These are phyloP conservation scores for Serendipita sp. DNA, from an alignment of 1,284 basidiomycete species.

Conservation along the genomic window DNA sequence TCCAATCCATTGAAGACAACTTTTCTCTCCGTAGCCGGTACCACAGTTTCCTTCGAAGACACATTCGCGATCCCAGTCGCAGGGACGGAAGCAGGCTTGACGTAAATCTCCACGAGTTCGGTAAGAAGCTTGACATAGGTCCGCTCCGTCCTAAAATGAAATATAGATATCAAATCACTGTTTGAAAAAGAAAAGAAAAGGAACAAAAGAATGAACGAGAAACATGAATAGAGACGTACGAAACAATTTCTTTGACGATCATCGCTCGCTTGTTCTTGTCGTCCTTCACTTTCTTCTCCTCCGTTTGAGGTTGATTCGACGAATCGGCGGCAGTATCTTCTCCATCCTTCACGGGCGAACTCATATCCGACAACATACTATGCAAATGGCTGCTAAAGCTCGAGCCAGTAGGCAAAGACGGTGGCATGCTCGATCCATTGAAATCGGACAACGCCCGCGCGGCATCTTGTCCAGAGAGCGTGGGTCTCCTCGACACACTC, in stretches of 20 bases:
- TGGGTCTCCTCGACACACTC: constrained; percentile 12
- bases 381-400: neutral
- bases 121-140: constrained; percentile 88
- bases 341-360: constrained; percentile 4
- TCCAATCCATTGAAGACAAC: constrained; percentile 90
- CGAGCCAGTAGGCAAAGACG: neutral
- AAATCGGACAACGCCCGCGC: neutral
- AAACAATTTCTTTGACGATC: constrained; percentile 73
- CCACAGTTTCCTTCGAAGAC: constrained; percentile 65
- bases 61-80: constrained; percentile 56
- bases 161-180: neutral
- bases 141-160: constrained; percentile 61
- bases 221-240: constrained; percentile 35
- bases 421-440: neutral
- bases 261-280: constrained; percentile 67
- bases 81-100: constrained; percentile 67
- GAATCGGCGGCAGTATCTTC: constrained; percentile 12
- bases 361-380: constrained; percentile 7
- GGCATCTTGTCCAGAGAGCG: constrained; percentile 1
- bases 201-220: constrained; percentile 52
- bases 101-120: constrained; percentile 91
- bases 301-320: constrained; percentile 17
- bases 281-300: constrained; percentile 78
- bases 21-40: constrained; percentile 80
- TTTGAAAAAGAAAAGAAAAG: constrained; percentile 20